Base-by-base conservation (phyloP, 2,329 filamentous ascomycete genomes). In the Pseudocercospora crystallina region DNA sequence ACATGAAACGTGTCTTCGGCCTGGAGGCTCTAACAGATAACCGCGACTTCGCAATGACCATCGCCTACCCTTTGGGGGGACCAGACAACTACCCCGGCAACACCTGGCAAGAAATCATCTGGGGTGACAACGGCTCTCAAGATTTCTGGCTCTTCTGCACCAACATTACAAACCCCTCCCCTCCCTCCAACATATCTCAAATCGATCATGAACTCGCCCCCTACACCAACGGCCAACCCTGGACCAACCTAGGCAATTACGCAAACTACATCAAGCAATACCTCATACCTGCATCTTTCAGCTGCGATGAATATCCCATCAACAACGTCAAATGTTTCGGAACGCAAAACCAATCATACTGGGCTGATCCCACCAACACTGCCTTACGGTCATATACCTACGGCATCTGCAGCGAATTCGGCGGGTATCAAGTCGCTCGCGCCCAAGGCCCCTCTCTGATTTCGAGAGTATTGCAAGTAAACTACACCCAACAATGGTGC, bases 401-500 rank as follows among this genome's bases (percentile, higher is more conserved):
- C 61, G 75, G 71, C 12, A 74, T 68, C 65, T 41, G 78, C 49
- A 61, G 55, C 1, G 59, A 80, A 57, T 69, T 72, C 36, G 78
- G 78, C 7, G 69, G 70, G 0, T 80, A 79, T 52, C 77, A 80
- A 63, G 71, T 71, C 9, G 76, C 77, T 0, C 52, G 53, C 70
- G 73, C 69, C 14, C 59, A 69, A 5, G 72, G 72, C 0, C 76
- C 76, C 0, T 71, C 71, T 1, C 66, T 81, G 2, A 66, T 81
- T 13, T 78, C 76, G 1, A 70, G 75, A 5, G 74, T 75, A 0
- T 57, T 80, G 4, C 69, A 77, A 41, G 69, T 69, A 8, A 66
- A 71, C 35, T 80, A 80, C 62, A 80, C 77, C 33, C 78, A 79
- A 56, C 74, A 80, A 62, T 80, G 78, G 77, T 80, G 78, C 57